phyloP scores from a whole-genome alignment of 352 stramenopile genomes.

The Phytophthora brassicae region DNA sequence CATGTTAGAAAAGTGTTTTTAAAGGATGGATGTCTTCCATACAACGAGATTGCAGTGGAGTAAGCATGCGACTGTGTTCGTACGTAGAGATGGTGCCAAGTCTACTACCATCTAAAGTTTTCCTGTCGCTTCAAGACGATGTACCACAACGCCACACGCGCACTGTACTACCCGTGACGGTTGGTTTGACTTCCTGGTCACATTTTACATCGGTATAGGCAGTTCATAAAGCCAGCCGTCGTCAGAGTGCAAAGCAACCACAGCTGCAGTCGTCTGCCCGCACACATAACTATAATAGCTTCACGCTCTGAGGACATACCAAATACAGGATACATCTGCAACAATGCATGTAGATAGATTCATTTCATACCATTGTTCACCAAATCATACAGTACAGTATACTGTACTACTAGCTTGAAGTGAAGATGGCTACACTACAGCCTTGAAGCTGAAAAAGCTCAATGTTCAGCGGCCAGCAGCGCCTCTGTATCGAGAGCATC shows the following conservation, averaged over 20 bases:
- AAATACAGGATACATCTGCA: too few species aligned
- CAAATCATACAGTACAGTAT: background rate
- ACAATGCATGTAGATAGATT: constrained; percentile 21
- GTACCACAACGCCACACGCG: constrained; percentile 14
- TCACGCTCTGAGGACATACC: constrained; percentile 25
- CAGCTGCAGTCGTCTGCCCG: constrained; percentile 7
- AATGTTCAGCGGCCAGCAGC: constrained; percentile 61
- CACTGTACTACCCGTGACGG: constrained; percentile 7
- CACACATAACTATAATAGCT: background rate
- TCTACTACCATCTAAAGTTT: too few species aligned
- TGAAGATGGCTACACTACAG: constrained; percentile 12
- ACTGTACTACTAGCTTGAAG: constrained; percentile 9
- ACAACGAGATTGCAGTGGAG: background rate
- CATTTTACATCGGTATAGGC: constrained; percentile 19
- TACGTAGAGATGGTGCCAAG: background rate
- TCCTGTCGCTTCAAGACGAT: constrained; percentile 16
- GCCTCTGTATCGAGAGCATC: constrained; percentile 56
- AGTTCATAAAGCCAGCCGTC: constrained; percentile 20
- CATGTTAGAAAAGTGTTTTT: constrained; percentile 1
- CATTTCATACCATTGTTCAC: background rate
- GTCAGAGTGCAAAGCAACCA: constrained; percentile 10
- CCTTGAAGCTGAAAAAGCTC: background rate
- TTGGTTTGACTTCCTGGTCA: constrained; percentile 16
- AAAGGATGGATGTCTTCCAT: background rate
- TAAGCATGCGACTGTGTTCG: background rate